Base-by-base conservation (phyloP, 2,329 filamentous ascomycete species). In the Pseudogymnoascus sp. region DNA sequence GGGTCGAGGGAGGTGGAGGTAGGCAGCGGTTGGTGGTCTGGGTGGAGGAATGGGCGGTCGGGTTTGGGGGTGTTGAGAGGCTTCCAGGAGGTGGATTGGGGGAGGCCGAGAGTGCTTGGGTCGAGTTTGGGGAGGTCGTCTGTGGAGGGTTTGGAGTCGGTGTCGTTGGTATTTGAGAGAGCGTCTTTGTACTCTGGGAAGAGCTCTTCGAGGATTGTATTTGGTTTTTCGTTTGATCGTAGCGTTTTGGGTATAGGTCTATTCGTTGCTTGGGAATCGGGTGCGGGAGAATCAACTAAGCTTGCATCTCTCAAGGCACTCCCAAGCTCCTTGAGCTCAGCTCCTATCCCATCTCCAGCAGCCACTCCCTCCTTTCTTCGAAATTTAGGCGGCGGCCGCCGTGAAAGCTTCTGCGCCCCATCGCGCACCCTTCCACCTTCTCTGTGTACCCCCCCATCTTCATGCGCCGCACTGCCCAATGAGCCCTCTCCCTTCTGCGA, bases 221-320 rank as follows among this genome's bases (percentile, higher is more conserved):
- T 37, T 7, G 28, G 43, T 41, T 36, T 65, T 66, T 64, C 66
- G 67, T 62, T 70, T 70, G 59, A 22, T 30, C 43, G 22, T 50
- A 50, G 4, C 7, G 14, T 50, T 11, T 50, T 50, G 22, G 43
- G 7, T 22, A 8, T 14, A 22, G 38, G 8, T 9, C 22, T 6
- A 47, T 8, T 28, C 14, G 20, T 47, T 8, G 22, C 6, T n/a
- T 3, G 6, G 6, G 22, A 22, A 8, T 15, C 14, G 4, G 41
- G 20, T 28, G 22, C 20, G 30, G 43, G 7, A 4, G 43, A 50
- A 28, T 50, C 43, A 4, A 30, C 22, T 3, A 50, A 2, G n/a
- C 43, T 30, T 30, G 43, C 43, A 30, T 50, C 43, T 50, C 43
- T 30, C 43, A 50, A 11, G 12, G 43, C 43, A 11, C 43, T 50